Percentiles rank a stretch among this genome's conserved stretches.
Evolutionary conservation across 352 stramenopile species (phyloP).

Genomic region (Pythium dissimile): DNA sequence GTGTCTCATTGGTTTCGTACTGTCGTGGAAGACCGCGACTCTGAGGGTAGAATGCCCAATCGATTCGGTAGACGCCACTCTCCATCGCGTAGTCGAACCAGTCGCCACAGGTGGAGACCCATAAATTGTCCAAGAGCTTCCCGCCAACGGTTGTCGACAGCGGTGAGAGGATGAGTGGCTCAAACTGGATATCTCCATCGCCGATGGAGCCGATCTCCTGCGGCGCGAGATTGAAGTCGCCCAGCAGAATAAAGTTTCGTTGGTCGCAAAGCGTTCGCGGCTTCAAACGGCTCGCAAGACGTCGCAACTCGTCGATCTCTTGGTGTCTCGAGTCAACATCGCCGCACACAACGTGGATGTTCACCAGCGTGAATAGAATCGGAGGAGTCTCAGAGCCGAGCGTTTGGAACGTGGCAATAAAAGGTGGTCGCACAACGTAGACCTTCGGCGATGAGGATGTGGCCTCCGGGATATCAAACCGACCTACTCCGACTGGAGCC

Average conservation of each 20-base stretch:
- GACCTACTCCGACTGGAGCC: background rate
- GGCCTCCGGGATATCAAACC: background rate
- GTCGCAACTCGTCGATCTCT: conserved; percentile 14
- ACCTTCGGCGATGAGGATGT: background rate
- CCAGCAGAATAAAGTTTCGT: conserved; percentile 45
- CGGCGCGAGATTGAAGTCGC: conserved; percentile 64
- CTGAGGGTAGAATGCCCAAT: conserved; percentile 54
- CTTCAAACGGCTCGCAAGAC: background rate
- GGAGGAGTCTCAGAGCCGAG: conserved; percentile 1
- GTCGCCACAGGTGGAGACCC: conserved; percentile 26
- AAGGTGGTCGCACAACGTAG: conserved; percentile 33
- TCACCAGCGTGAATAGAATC: conserved; percentile 35
- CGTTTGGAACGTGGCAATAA: conserved; percentile 39
- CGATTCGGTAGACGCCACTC: conserved; percentile 56
- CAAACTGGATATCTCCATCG: conserved; percentile 3
- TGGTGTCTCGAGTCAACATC: conserved; percentile 1
- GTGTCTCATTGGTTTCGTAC: conserved; percentile 8
- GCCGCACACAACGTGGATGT: conserved; percentile 29
- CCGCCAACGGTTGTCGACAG: conserved; percentile 50
- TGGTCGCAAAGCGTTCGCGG: background rate
- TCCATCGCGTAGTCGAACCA: conserved; percentile 8
- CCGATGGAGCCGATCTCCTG: conserved; percentile 35
- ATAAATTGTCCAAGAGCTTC: conserved; percentile 73
- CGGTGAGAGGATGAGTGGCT: conserved; percentile 46
- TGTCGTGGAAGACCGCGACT: conserved; percentile 21